Evolutionary conservation across 805 yeast genomes (phyloP).

Genomic region (Henningerozyma blattae): DNA sequence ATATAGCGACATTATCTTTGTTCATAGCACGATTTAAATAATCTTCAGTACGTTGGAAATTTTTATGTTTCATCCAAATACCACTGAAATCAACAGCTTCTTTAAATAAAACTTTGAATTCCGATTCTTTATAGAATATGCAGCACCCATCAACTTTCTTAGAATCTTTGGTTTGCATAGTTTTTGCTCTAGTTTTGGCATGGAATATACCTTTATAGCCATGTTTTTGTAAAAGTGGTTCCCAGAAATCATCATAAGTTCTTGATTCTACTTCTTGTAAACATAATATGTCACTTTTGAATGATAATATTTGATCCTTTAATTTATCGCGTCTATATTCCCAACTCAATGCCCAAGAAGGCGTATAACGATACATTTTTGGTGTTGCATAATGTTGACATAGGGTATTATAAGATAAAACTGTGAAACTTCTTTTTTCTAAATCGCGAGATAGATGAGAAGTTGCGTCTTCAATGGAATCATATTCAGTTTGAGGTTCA

Average conservation of each 20-base stretch:
- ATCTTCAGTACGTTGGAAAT: constrained; percentile 86
- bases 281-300: constrained; percentile 69
- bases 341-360: constrained; percentile 96
- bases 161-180: constrained; percentile 71
- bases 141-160: constrained; percentile 97
- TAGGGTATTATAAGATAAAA: constrained; percentile 79
- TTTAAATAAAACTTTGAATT: constrained; percentile 60
- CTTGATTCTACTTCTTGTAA: constrained; percentile 91
- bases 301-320: constrained; percentile 55
- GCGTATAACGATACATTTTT: constrained; percentile 85
- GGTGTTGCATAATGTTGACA: constrained; percentile 95
- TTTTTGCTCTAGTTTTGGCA: constrained; percentile 84
- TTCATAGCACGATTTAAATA: constrained; percentile 92
- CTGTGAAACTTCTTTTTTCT: constrained; percentile 42
- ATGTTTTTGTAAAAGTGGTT: constrained; percentile 52
- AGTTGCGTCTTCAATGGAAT: constrained; percentile 22
- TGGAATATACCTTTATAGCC: constrained; percentile 79
- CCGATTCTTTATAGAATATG: constrained; percentile 62
- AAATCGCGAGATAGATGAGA: constrained; percentile 14
- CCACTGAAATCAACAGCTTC: constrained; percentile 74
- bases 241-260: constrained; percentile 79
- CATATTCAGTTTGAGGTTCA: constrained; percentile 29
- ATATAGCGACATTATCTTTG: constrained; percentile 84
- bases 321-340: constrained; percentile 71
- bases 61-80: constrained; percentile 69